Base-by-base conservation (phyloP, 108 stramenopile genomes). In the Stephanodiscus triporus region DNA sequence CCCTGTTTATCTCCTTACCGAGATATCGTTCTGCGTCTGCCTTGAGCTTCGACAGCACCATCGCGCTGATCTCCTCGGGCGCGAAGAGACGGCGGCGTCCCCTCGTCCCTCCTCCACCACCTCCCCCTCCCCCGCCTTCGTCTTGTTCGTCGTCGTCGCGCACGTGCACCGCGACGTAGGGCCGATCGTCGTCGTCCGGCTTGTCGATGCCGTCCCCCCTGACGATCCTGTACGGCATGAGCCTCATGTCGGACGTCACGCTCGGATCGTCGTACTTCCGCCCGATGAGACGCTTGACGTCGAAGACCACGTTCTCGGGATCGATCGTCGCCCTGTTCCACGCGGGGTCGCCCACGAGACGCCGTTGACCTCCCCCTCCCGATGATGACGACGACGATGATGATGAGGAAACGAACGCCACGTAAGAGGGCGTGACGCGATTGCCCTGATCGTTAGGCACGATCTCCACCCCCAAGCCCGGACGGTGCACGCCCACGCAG, bases 231-330 rank as follows among this genome's bases (percentile, higher is more conserved):
- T 90, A 99, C 50, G 98, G 98, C 48, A 97, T 60, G 20, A 96
- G 80, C 81, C 95, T 94, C 87, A 83, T 96, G 77, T 99, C 98
- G 11, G 86, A 74, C 83, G 97, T 96, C 10, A 99, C 96, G 8
- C 89, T 78, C 71, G 88, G 79, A 78, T 98, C 97, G 37, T 22
- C 70, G 77, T 84, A 97, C 11, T 91, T 88, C 19, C 97, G 83
- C n/a, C 98, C 98, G 73, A 99, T 99, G 36, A 99, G 72, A 9
- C 98, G 96, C 86, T 99, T 99, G 22, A 96, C 96, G 68, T 99
- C 97, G 85, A 97, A 99, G 53, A 99, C 78, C 13, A 97, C 98
- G 64, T 92, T 93, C 84, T 91, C 87, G 4, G 97, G 97, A 84
- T 98, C 97, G 71, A 93, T 86, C 14, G 97, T 92, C 26, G 97